Evolutionary conservation across 805 yeast genomes (phyloP), one percentile per base, ranked within the genome.

Genomic region (Starmerella kuoi): DNA sequence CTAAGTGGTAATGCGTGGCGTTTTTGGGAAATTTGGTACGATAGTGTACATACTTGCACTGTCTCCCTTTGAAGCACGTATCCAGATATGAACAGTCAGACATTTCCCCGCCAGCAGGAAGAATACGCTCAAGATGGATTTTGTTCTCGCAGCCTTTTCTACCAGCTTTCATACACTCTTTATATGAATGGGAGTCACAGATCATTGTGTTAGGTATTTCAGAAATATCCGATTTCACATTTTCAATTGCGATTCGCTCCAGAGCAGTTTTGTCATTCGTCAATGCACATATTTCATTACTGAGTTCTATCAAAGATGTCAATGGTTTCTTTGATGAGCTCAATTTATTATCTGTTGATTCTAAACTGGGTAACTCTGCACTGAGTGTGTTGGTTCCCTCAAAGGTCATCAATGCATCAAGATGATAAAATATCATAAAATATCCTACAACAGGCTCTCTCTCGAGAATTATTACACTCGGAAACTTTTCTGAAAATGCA

Each of bases 1-100:
- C 6, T n/a, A n/a, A n/a, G n/a, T n/a, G n/a, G 14, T 25, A 25
- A 14, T 25, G 9, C 5, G 12, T 3, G 12, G 15, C 15, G 19
- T 21, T 23, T 3, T 25, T 20, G 6, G 53, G 53, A 23, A 34
- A 42, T 9, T 23, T 69, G 63, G 49, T 39, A 12, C 38, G 21
- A 57, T 87, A 87, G 61, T 87, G 97, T 28, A 84, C 67, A 56
- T 81, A 87, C 20, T 91, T 67, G 60, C 96, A 87, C 8, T 75
- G 66, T 46, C 73, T 74, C 58, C 83, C 70, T 60, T 85, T 85
- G 62, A 83, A 95, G 57, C 97, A 87, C 1, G 96, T 86, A 57
- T 87, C 96, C 45, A 87, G 67, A 57, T 87, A 87, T 8, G 95
- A 86, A 58, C 97, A 87, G 60, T 87, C 96, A 1, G 68, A 62